A percentile compares a stretch with the other conserved stretches of the same genome.
Evolutionary conservation across 805 yeast species (phyloP).

Genomic region (Blastobotrys parvus): DNA sequence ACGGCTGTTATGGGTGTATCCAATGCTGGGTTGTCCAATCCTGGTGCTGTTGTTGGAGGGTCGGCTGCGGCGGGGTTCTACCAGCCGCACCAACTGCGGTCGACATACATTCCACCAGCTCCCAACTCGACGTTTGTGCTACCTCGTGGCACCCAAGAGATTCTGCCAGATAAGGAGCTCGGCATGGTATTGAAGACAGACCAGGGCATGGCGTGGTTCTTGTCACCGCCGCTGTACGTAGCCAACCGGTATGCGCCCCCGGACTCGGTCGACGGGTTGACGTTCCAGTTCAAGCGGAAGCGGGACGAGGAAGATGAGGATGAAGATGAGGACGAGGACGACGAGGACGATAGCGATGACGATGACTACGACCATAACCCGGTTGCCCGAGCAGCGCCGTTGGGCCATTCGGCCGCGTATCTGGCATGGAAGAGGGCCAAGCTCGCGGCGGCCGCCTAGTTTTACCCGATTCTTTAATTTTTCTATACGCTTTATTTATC

Average conservation of each 20-base stretch:
- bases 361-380: conserved; percentile 24
- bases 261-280: background rate
- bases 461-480: too few species aligned
- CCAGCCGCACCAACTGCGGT: conserved; percentile 2
- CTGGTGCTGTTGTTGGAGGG: background rate
- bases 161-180: conserved; percentile 15
- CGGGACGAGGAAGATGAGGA: conserved; percentile 3
- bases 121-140: conserved; percentile 29
- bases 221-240: conserved; percentile 21
- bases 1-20: background rate
- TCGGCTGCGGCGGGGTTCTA: background rate
- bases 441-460: too few species aligned
- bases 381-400: conserved; percentile 22
- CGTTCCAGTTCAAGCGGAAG: background rate
- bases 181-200: conserved; percentile 15
- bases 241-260: conserved; percentile 12
- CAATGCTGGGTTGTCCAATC: background rate
- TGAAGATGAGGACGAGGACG: conserved; percentile 3
- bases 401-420: conserved; percentile 70
- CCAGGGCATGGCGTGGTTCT: conserved; percentile 20
- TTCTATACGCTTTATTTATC: too few species aligned
- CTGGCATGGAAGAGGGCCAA: conserved; percentile 44
- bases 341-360: conserved; percentile 13
- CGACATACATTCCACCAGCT: conserved; percentile 23
- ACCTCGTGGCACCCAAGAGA: conserved; percentile 21